Conservation (phyloP, 2,329 filamentous ascomycete species). For the Colletotrichum abscissum region DNA sequence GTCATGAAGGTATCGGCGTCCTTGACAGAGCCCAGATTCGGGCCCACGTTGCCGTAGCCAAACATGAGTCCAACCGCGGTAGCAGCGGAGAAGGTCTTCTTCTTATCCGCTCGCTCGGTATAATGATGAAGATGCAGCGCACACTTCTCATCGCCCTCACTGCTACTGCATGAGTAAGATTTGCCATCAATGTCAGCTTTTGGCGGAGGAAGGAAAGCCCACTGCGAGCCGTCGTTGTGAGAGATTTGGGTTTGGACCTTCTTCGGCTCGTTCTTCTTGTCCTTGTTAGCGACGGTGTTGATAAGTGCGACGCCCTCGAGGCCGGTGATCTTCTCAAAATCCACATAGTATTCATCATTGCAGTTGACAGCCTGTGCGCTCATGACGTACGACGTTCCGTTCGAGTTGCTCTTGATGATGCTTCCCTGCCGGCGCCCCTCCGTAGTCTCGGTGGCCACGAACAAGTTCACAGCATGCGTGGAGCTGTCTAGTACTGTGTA, state of each 20-base stretch:
- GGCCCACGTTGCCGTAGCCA: slow-evolving; percentile 89
- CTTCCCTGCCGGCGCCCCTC: slow-evolving; percentile 79
- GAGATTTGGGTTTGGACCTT: slow-evolving; percentile 91
- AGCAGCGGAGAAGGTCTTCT: slow-evolving; percentile 87
- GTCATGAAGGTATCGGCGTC: slow-evolving; percentile 93
- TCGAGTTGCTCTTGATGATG: slow-evolving; percentile 98
- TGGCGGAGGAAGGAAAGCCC: slow-evolving; percentile 82
- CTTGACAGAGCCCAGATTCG: slow-evolving; percentile 71
- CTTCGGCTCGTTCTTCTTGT: slow-evolving; percentile 76
- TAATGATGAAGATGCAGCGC: slow-evolving; percentile 95
- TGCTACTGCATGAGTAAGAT: slow-evolving; percentile 73
- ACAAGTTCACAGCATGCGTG: slow-evolving; percentile 92
- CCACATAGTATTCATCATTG: slow-evolving; percentile 81
- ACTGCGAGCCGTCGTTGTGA: slow-evolving; percentile 94
- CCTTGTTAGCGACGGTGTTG: slow-evolving; percentile 83
- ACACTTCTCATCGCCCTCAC: slow-evolving; percentile 73
- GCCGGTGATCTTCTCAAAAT: slow-evolving; percentile 95
- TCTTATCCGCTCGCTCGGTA: slow-evolving; percentile 85
- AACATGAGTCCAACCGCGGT: slow-evolving; percentile 93
- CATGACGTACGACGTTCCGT: slow-evolving; percentile 93
- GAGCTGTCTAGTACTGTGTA: slow-evolving; percentile 97
- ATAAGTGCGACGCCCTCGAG: slow-evolving; percentile 91
- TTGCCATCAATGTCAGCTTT: slow-evolving; percentile 77
- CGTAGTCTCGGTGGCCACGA: slow-evolving; percentile 81
- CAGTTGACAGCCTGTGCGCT: slow-evolving; percentile 86